Evolutionary conservation across 345 rosid genomes (phyloP).

Genomic region (Ceriops decandra): DNA sequence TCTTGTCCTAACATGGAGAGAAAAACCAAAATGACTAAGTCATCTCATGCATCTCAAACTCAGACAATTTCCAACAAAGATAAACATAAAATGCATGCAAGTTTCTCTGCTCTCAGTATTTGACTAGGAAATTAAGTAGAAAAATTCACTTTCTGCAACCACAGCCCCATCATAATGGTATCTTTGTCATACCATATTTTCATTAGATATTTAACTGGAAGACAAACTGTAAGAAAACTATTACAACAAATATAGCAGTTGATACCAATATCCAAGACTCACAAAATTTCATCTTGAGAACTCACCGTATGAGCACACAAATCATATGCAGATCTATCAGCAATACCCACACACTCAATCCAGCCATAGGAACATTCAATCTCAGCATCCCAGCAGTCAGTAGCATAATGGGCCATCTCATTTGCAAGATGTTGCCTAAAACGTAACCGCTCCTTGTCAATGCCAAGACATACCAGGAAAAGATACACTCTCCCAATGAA

Average conservation of each 20-base stretch:
- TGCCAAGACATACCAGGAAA: conserved; percentile 67
- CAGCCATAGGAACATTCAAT: conserved; percentile 91
- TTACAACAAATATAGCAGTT: background rate
- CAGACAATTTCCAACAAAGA: background rate
- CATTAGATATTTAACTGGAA: no score
- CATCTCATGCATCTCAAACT: no score
- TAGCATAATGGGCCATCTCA: conserved; percentile 96
- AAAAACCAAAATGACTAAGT: background rate
- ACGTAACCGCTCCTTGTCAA: conserved; percentile 62
- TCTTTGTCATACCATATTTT: no score
- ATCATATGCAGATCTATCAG: conserved; percentile 95
- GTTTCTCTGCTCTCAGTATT: no score
- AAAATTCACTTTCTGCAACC: no score
- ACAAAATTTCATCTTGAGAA: background rate
- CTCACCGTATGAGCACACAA: conserved; percentile 73
- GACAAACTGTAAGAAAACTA: background rate
- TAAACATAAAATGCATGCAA: background rate
- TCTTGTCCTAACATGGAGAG: conserved; percentile 54
- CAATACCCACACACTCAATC: conserved; percentile 96
- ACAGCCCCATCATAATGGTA: no score
- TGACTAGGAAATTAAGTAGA: no score
- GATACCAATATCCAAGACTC: background rate
- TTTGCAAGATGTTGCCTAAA: conserved; percentile 87
- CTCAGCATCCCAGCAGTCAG: conserved; percentile 98
- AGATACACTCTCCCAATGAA: conserved; percentile 85